These are phyloP conservation scores for Xanthoparmelia taractica DNA, from an alignment of 495 filamentous ascomycete genomes.

Conservation along the genomic window DNA sequence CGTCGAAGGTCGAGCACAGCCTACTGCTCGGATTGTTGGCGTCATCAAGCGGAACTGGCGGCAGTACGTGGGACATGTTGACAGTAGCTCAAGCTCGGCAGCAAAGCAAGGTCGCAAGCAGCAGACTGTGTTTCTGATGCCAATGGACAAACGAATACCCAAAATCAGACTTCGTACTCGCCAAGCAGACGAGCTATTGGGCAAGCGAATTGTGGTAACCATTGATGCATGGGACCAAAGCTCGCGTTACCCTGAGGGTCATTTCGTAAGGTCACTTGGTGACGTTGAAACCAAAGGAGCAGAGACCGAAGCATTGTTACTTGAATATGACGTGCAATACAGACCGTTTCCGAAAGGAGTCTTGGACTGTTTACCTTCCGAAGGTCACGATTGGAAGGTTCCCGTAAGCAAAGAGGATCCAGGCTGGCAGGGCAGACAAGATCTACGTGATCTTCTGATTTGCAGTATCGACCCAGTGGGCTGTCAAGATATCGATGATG, in stretches of 20 bases:
- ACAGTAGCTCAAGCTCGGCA: constrained; percentile 70
- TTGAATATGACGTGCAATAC: constrained; percentile 97
- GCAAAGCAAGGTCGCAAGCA: constrained; percentile 68
- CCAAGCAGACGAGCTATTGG: constrained; percentile 77
- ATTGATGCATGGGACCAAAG: constrained; percentile 94
- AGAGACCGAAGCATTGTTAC: constrained; percentile 86
- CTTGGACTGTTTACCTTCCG: constrained; percentile 79
- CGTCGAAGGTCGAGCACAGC: constrained; percentile 72
- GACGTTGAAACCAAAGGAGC: constrained; percentile 92
- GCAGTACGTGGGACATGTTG: constrained; percentile 93
- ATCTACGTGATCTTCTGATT: constrained; percentile 77
- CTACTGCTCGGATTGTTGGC: constrained; percentile 88
- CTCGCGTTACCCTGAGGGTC: constrained; percentile 83
- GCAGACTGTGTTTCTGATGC: constrained; percentile 86
- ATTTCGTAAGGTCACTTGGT: constrained; percentile 88
- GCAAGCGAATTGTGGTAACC: constrained; percentile 87
- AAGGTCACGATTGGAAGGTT: constrained; percentile 93
- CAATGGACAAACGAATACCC: constrained; percentile 95
- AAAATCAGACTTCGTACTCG: constrained; percentile 90
- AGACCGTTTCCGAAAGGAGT: constrained; percentile 93
- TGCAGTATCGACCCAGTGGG: constrained; percentile 96
- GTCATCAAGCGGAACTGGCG: constrained; percentile 93
- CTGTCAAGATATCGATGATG: constrained; percentile 97
- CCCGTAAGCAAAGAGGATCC: constrained; percentile 65
- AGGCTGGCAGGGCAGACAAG: constrained; percentile 76